Evolutionary conservation across 257 asterid genomes (phyloP).

Genomic region (Salvia splendens): DNA sequence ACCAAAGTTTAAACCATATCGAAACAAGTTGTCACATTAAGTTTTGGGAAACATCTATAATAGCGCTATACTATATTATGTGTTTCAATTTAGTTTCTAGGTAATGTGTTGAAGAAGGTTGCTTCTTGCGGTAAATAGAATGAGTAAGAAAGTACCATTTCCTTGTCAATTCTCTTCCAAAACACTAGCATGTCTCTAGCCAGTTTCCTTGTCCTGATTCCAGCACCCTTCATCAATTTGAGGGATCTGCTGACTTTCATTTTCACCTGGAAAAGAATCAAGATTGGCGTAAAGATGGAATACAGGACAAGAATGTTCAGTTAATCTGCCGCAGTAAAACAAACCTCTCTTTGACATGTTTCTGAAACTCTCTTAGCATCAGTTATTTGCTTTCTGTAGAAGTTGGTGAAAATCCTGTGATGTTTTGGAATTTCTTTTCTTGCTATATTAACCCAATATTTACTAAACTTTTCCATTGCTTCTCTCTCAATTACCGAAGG

Average conservation of each 20-base stretch:
- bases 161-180: constrained; percentile 99
- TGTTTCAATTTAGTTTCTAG: constrained; percentile 11
- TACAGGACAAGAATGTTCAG: constrained; percentile 22
- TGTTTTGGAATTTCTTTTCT: constrained; percentile 93
- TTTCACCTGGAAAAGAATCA: constrained; percentile 67
- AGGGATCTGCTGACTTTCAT: constrained; percentile 88
- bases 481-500: constrained; percentile 85
- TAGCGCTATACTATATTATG: background rate
- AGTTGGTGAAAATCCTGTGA: constrained; percentile 67
- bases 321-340: constrained; percentile 25
- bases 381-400: constrained; percentile 71
- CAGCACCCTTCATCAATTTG: constrained; percentile 87
- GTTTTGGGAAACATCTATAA: background rate
- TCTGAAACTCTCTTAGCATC: constrained; percentile 94
- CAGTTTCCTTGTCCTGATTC: constrained; percentile 81
- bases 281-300: constrained; percentile 24
- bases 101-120: constrained; percentile 10
- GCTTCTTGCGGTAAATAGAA: constrained; percentile 6
- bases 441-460: constrained; percentile 82
- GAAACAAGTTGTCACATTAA: constrained; percentile 14
- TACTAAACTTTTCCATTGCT: constrained; percentile 73
- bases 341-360: constrained; percentile 95
- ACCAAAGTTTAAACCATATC: constrained; percentile 14
- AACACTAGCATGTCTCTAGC: constrained; percentile 90
- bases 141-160: constrained; percentile 67